phyloP scores from a whole-genome alignment of 176 grass and related monocot genomes.

The Areca catechu region DNA sequence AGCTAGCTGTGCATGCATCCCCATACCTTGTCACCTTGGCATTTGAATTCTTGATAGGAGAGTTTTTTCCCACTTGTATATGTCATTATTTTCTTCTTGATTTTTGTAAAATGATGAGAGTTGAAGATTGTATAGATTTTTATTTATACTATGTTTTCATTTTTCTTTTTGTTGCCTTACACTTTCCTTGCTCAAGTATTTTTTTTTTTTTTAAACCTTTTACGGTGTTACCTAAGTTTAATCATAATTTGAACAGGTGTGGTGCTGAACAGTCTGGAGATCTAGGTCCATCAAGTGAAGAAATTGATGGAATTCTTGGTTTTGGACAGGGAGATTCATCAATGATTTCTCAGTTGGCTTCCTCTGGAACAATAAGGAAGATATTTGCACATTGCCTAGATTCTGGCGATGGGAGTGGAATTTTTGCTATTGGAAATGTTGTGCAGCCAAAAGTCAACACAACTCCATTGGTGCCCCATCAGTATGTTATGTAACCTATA shows the following conservation, averaged over 20 bases:
- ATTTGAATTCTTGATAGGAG: no score
- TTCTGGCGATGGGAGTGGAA: slow-evolving; percentile 67
- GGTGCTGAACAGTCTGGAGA: slow-evolving; percentile 77
- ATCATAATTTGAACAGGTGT: slow-evolving; percentile 34
- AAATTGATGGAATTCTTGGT: slow-evolving; percentile 88
- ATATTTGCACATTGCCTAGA: slow-evolving; percentile 87
- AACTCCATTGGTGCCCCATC: slow-evolving; percentile 51
- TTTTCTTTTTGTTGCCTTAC: no score
- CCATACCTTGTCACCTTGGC: no score
- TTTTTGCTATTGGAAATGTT: slow-evolving; percentile 80
- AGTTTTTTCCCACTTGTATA: no score
- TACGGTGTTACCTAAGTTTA: no score
- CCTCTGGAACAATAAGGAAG: slow-evolving; percentile 64
- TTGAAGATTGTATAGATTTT: no score
- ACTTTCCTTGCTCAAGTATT: no score
- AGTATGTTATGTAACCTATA: slow-evolving; percentile 36
- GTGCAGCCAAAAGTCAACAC: slow-evolving; percentile 85
- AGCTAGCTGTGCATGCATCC: no score
- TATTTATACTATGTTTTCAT: no score
- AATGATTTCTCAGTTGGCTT: slow-evolving; percentile 63
- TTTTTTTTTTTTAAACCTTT: no score
- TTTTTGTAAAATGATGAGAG: no score
- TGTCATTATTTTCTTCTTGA: no score
- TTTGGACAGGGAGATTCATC: slow-evolving; percentile 83
- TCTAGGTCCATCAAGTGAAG: slow-evolving; percentile 57